Conservation (phyloP, 768 basidiomycete species). For the Psilocybe azurescens region DNA sequence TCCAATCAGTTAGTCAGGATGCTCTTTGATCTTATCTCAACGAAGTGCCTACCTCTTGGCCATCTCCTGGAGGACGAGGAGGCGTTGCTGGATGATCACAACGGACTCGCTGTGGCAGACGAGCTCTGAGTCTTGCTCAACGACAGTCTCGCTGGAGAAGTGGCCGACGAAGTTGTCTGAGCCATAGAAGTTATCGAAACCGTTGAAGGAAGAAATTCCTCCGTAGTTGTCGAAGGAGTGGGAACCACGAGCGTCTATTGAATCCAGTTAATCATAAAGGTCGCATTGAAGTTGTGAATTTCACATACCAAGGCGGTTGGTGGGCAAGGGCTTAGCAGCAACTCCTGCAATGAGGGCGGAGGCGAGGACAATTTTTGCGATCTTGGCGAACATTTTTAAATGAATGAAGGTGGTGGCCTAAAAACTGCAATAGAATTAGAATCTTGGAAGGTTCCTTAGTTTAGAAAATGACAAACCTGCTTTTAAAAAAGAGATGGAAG, state of each 20-base stretch:
- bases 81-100: slow-evolving; percentile 49
- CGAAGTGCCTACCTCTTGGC: slow-evolving; percentile 41
- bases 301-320: slow-evolving; percentile 17
- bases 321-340: slow-evolving; percentile 31
- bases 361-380: slow-evolving; percentile 28
- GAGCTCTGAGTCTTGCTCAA: slow-evolving; percentile 35
- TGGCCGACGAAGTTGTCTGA: slow-evolving; percentile 45
- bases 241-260: slow-evolving; percentile 19
- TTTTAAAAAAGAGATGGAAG: slow-evolving; percentile 24
- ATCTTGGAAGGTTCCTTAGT: neutral
- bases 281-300: neutral
- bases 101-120: slow-evolving; percentile 44
- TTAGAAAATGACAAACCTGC: slow-evolving; percentile 22
- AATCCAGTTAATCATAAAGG: neutral
- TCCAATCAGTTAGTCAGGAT: neutral
- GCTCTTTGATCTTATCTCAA: neutral
- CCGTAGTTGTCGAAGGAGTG: slow-evolving; percentile 41
- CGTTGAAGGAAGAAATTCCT: slow-evolving; percentile 38
- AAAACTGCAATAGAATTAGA: slow-evolving; percentile 17
- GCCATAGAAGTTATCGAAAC: slow-evolving; percentile 55
- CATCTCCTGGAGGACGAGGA: slow-evolving; percentile 49
- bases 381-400: slow-evolving; percentile 42
- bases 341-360: slow-evolving; percentile 28
- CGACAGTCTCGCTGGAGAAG: slow-evolving; percentile 32
- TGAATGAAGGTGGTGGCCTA: slow-evolving; percentile 21